Percentiles rank a stretch among this genome's conserved stretches.
Evolutionary conservation across 2,329 filamentous ascomycete genomes (phyloP).

Genomic region (Sphaerulina populicola): DNA sequence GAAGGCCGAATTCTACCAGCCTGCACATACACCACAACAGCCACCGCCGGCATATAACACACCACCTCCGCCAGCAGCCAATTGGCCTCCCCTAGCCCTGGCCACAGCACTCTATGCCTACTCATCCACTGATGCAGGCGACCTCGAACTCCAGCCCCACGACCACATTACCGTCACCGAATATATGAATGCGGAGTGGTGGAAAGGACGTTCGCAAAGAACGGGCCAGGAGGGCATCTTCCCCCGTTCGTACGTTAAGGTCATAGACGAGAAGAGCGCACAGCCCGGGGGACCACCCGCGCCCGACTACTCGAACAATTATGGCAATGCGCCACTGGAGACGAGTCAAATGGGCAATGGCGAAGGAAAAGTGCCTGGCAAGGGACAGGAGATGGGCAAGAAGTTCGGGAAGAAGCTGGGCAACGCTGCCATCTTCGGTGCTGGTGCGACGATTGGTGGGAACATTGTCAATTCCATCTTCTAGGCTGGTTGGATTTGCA

Average conservation of each 20-base stretch:
- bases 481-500: neutral
- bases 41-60: conserved; percentile 49
- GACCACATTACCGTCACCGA: conserved; percentile 67
- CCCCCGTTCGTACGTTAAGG: conserved; percentile 76
- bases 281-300: conserved; percentile 33
- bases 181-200: conserved; percentile 97
- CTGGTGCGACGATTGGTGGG: conserved; percentile 80
- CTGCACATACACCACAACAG: conserved; percentile 36
- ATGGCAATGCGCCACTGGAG: conserved; percentile 60
- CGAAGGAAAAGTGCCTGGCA: conserved; percentile 48
- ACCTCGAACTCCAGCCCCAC: conserved; percentile 70
- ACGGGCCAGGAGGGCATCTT: conserved; percentile 87
- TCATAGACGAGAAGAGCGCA: conserved; percentile 56
- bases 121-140: conserved; percentile 67
- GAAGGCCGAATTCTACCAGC: conserved; percentile 36
- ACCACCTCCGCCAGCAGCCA: conserved; percentile 41
- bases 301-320: conserved; percentile 53
- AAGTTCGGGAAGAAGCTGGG: conserved; percentile 39
- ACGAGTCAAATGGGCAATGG: conserved; percentile 50
- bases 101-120: conserved; percentile 81
- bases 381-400: conserved; percentile 37
- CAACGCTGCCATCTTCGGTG: conserved; percentile 78
- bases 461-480: conserved; percentile 25
- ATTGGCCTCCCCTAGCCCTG: conserved; percentile 53
- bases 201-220: conserved; percentile 77